A percentile compares a stretch with the other conserved stretches of the same genome.
These are phyloP conservation scores for Neonectria faginata DNA, from an alignment of 2,329 filamentous ascomycete species.

Conservation along the genomic window DNA sequence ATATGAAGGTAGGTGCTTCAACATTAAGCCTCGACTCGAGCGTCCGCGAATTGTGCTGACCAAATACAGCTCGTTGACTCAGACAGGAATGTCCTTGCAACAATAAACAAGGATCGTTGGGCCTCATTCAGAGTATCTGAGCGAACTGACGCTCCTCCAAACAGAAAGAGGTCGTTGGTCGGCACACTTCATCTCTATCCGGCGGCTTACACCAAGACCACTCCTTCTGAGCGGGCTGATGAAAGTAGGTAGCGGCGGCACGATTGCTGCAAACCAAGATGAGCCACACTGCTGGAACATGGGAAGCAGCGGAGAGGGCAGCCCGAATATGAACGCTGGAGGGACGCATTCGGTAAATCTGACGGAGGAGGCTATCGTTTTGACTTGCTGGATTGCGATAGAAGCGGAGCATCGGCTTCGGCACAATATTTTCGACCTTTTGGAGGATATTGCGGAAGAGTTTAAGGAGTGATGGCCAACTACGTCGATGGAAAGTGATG, in stretches of 20 bases:
- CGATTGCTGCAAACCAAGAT: neutral
- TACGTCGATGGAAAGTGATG: too few species aligned
- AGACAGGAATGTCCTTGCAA: conserved; percentile 15
- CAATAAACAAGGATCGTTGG: conserved; percentile 28
- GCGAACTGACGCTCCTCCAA: conserved; percentile 3
- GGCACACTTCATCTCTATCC: conserved; percentile 19
- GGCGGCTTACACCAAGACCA: neutral
- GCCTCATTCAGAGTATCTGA: conserved; percentile 7
- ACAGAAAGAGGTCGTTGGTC: conserved; percentile 17
- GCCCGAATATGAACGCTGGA: conserved; percentile 1
- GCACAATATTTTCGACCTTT: conserved; percentile 22
- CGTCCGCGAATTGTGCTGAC: neutral
- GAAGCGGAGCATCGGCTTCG: conserved; percentile 28
- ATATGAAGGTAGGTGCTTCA: conserved; percentile 20
- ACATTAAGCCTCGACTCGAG: neutral
- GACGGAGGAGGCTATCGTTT: conserved; percentile 23
- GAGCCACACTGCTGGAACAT: neutral
- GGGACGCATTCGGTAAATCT: conserved; percentile 11
- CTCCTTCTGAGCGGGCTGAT: neutral
- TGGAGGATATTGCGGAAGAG: conserved; percentile 29
- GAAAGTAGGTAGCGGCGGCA: neutral
- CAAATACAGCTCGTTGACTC: neutral
- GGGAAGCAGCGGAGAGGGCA: neutral
- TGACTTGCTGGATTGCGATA: conserved; percentile 26
- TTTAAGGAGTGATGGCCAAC: conserved; percentile 10